Evolutionary conservation across 139 green algal species (phyloP).

Genomic region (Asterochloris sp.): DNA sequence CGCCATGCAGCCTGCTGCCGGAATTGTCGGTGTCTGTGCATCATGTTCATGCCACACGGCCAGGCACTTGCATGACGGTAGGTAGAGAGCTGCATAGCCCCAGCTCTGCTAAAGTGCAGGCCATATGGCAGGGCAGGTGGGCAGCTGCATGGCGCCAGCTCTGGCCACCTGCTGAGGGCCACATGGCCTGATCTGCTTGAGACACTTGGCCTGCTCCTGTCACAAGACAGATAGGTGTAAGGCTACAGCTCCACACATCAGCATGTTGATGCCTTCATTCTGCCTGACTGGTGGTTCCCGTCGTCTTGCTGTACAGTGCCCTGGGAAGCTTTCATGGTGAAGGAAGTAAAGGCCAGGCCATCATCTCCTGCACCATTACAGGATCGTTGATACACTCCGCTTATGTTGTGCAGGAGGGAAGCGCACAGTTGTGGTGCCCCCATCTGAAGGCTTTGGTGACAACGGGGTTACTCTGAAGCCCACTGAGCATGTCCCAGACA

Average conservation of each 20-base stretch:
- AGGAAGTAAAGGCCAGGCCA: not conserved
- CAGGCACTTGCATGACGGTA: too few species aligned
- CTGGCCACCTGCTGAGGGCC: too few species aligned
- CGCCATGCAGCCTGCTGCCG: too few species aligned
- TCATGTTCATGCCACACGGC: too few species aligned
- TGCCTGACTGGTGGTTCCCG: not conserved
- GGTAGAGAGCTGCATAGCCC: too few species aligned
- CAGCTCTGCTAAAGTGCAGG: too few species aligned
- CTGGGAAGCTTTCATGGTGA: not conserved
- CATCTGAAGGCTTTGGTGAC: slow-evolving; percentile 71
- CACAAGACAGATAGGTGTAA: not conserved
- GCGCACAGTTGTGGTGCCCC: slow-evolving; percentile 61
- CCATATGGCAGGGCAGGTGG: too few species aligned
- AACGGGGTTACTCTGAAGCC: slow-evolving; percentile 54
- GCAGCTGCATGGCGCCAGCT: too few species aligned
- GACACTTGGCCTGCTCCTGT: not conserved
- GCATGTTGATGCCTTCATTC: not conserved
- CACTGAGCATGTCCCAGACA: slow-evolving; percentile 73
- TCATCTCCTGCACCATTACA: not conserved
- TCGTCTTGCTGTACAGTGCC: not conserved
- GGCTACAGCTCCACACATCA: not conserved
- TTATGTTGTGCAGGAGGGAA: slow-evolving; percentile 45
- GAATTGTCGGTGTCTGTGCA: too few species aligned
- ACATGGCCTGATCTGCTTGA: too few species aligned
- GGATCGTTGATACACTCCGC: not conserved